These are phyloP conservation scores for Ophiocordyceps sinensis DNA, from an alignment of 2,329 filamentous ascomycete species.

Conservation along the genomic window DNA sequence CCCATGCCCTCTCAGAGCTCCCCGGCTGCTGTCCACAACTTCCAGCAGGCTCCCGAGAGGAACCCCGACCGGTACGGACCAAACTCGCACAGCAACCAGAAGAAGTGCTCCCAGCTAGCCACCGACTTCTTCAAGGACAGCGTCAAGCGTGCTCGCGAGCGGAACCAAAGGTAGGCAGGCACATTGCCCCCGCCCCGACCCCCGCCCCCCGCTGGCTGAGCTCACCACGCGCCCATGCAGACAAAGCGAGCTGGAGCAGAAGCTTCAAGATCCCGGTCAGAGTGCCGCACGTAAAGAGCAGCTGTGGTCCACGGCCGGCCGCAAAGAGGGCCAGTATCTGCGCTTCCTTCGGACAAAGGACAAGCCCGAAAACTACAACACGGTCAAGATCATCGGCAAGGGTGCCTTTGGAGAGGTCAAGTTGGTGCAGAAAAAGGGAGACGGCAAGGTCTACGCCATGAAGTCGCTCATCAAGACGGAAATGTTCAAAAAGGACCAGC, in stretches of 20 bases:
- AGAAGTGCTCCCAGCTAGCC: conserved; percentile 55
- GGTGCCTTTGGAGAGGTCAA: conserved; percentile 98
- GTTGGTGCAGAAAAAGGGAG: conserved; percentile 88
- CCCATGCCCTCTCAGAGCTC: conserved; percentile 51
- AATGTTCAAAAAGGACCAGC: conserved; percentile 99
- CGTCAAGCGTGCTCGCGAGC: conserved; percentile 86
- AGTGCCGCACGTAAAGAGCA: conserved; percentile 65
- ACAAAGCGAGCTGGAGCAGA: conserved; percentile 82
- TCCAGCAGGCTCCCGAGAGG: conserved; percentile 66
- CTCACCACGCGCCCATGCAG: conserved; percentile 29
- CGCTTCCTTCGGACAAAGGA: conserved; percentile 90
- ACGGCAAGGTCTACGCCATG: conserved; percentile 94
- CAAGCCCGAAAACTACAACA: conserved; percentile 85
- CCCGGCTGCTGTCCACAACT: conserved; percentile 40
- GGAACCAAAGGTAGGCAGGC: conserved; percentile 71
- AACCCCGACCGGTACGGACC: conserved; percentile 67
- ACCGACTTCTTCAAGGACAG: conserved; percentile 97
- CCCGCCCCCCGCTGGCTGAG: neutral
- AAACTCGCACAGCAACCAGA: conserved; percentile 54
- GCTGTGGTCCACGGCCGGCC: conserved; percentile 71
- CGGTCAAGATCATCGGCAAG: conserved; percentile 97
- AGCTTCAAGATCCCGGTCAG: conserved; percentile 63
- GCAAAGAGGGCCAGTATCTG: conserved; percentile 83
- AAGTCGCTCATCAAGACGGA: conserved; percentile 98
- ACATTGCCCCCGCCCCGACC: neutral